phyloP scores from a whole-genome alignment of 75 land plant genomes.

The Sequoia sempervirens region DNA sequence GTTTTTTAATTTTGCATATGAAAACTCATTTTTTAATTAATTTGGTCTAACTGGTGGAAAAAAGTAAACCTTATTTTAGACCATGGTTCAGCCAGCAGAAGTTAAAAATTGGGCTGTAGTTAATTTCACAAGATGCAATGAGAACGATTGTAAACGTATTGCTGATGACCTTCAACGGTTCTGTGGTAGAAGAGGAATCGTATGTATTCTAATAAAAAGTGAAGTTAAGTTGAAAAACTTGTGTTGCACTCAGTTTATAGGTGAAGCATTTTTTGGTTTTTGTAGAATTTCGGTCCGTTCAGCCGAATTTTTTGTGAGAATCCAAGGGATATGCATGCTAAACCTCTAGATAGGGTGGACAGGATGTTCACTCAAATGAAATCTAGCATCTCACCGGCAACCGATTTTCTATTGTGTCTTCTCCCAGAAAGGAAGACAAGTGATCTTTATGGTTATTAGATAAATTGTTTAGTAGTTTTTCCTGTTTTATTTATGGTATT shows the following conservation, averaged over 20 bases:
- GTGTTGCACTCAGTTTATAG: background rate
- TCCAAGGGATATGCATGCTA: constrained; percentile 25
- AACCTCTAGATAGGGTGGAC: constrained; percentile 67
- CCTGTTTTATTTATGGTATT: background rate
- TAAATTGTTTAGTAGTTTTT: background rate
- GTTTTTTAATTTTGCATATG: background rate
- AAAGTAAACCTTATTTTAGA: constrained; percentile 37
- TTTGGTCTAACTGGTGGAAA: background rate
- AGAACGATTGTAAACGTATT: constrained; percentile 18
- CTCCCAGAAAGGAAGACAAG: constrained; percentile 72
- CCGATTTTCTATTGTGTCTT: constrained; percentile 65
- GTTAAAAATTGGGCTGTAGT: constrained; percentile 67
- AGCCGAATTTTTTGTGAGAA: constrained; percentile 50
- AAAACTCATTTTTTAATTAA: background rate
- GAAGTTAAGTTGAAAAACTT: background rate
- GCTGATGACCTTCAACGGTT: constrained; percentile 18
- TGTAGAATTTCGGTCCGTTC: background rate
- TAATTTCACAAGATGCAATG: constrained; percentile 51
- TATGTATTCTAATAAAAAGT: constrained; percentile 7
- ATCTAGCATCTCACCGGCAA: constrained; percentile 33
- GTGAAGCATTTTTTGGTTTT: background rate
- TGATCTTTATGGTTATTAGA: constrained; percentile 59
- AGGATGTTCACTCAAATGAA: constrained; percentile 50
- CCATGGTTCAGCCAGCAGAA: constrained; percentile 31
- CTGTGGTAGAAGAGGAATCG: constrained; percentile 34